Base-by-base conservation (phyloP, 805 yeast species). In the Lipomyces mesembrius region DNA sequence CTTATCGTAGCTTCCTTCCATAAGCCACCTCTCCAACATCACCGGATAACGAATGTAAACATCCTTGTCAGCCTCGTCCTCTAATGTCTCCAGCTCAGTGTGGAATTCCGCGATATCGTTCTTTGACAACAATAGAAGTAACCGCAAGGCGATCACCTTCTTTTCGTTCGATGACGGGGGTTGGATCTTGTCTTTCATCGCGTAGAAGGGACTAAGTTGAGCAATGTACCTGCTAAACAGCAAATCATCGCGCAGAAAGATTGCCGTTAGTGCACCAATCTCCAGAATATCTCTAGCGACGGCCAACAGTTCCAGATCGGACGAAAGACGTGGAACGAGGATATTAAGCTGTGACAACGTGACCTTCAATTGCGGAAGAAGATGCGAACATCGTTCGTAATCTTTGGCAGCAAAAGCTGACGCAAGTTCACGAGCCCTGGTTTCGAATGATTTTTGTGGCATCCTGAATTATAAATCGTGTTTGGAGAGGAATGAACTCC, bases 1-100 rank as follows among this genome's bases (percentile, higher is more conserved):
- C 78, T 91, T 91, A 78, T 92, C 95, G 79, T 93, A 95, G 71
- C 94, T 90, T 55, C 99, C 99, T 79, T 95, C 98, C 89, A 94
- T 92, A 71, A 95, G 85, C 89, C 96, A 91, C 71, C 91, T 88
- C 77, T 95, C 98, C 73, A 95, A 87, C 72, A 88, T 87, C 62
- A 94, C 88, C 29, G 98, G 98, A 77, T 92, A 92, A 59, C 86
- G 84, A 72, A 94, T 81, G 76, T 83, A 91, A 71, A 83, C 81
- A 76, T 91, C 97, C 46, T 83, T 81, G 72, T 91, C 94, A 68
- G 86, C 81, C 62, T 83, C 83, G 68, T 80, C 82, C 72, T 84
- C 85, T 71, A 92, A 83, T 66, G 81, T 82, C 77, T 94, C 98
- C 68, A 94, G 82, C 77, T 92, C 97, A 34, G 92, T 88, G 79